These are phyloP conservation scores for Microcyclospora pomicola DNA, from an alignment of 2,329 filamentous ascomycete genomes.

Conservation along the genomic window DNA sequence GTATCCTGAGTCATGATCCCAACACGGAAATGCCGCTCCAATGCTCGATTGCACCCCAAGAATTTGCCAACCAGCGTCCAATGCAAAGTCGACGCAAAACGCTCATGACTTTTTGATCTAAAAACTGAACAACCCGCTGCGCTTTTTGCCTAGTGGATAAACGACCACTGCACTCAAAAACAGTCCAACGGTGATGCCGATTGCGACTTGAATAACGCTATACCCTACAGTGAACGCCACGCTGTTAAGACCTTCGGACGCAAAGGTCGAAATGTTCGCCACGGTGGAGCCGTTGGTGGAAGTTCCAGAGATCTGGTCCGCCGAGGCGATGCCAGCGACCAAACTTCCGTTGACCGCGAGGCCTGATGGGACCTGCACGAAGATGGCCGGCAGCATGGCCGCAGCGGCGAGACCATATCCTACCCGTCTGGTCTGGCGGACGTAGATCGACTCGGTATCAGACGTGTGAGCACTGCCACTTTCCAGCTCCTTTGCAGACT, in stretches of 20 bases:
- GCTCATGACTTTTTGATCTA: constrained; percentile 3
- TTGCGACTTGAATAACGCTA: constrained; percentile 36
- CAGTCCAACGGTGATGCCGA: constrained; percentile 37
- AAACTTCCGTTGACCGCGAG: constrained; percentile 44
- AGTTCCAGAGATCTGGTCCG: constrained; percentile 38
- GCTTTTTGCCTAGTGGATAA: constrained; percentile 36
- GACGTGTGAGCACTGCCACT: constrained; percentile 2
- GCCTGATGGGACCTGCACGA: constrained; percentile 50
- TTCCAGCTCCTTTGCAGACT: constrained; percentile 16
- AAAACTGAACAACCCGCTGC: constrained; percentile 31
- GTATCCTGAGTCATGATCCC: too few relatives aligned
- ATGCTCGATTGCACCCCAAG: too few relatives aligned
- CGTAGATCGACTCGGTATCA: constrained; percentile 17
- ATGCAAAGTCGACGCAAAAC: too few relatives aligned
- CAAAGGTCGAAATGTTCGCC: constrained; percentile 23
- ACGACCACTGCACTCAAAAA: constrained; percentile 36
- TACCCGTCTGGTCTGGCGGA: constrained; percentile 29
- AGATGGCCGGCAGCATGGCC: constrained; percentile 76
- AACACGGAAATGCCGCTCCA: too few relatives aligned
- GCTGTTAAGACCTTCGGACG: constrained; percentile 23
- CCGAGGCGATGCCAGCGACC: constrained; percentile 42
- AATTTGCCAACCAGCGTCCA: too few relatives aligned
- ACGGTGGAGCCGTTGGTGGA: constrained; percentile 33
- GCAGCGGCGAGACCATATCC: constrained; percentile 72
- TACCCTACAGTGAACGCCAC: constrained; percentile 36